Evolutionary conservation across 495 filamentous ascomycete species (phyloP).

Genomic region (Pseudomonodictys pantanalensis): DNA sequence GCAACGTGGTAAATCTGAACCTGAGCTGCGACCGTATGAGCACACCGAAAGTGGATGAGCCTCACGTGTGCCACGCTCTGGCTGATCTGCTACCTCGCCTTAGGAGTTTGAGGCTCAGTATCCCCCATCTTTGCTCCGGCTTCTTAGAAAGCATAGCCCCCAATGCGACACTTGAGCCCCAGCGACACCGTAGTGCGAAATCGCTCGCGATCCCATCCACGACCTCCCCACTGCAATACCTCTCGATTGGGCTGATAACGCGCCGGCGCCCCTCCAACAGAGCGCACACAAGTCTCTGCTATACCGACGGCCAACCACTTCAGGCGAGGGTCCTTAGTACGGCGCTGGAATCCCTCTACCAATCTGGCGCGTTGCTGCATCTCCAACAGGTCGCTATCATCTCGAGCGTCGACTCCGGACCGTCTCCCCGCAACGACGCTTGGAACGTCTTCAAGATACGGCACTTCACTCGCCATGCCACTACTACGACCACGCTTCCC

Average conservation of each 20-base stretch:
- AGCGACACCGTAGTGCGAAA: background rate
- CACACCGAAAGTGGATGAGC: background rate
- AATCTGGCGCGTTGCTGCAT: background rate
- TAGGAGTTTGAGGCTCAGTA: background rate
- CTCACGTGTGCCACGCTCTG: constrained; percentile 11
- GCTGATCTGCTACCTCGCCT: constrained; percentile 5
- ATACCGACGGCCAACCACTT: background rate
- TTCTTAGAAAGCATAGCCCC: background rate
- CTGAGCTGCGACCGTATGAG: constrained; percentile 1
- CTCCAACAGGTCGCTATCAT: constrained; percentile 1
- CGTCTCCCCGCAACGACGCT: background rate
- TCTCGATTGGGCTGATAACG: constrained; percentile 1
- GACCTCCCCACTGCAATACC: constrained; percentile 1
- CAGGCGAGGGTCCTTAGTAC: background rate
- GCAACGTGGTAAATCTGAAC: constrained; percentile 2
- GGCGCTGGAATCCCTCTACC: background rate
- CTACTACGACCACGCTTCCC: background rate
- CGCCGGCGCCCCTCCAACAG: background rate
- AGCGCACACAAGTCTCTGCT: background rate
- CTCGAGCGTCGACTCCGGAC: background rate
- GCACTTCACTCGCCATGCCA: background rate
- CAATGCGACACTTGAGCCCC: background rate
- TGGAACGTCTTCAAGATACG: constrained; percentile 7
- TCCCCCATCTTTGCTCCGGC: constrained; percentile 1
- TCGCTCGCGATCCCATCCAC: background rate